These are phyloP conservation scores for Stephanodiscus triporus DNA, from an alignment of 108 stramenopile species.

Conservation along the genomic window DNA sequence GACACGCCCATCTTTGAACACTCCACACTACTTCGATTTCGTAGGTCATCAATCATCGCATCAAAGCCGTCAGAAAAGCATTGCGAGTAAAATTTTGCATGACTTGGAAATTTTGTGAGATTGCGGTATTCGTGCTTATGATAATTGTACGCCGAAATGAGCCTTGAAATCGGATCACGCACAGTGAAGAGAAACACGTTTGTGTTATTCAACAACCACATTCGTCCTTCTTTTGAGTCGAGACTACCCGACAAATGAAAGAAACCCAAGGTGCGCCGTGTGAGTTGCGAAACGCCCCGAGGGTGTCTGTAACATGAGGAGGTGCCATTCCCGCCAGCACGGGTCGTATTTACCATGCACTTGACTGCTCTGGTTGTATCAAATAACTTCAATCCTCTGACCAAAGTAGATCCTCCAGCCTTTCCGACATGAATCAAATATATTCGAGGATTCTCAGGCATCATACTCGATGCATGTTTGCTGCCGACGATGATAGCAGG, in stretches of 20 bases:
- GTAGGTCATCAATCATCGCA: not conserved
- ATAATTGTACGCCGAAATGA: conserved; percentile 13
- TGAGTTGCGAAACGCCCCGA: not conserved
- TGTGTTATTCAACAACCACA: conserved; percentile 10
- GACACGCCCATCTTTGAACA: conserved; percentile 1
- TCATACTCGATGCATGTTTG: not conserved
- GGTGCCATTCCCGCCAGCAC: not conserved
- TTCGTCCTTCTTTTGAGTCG: not conserved
- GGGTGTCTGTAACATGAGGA: not conserved
- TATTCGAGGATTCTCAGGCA: conserved; percentile 17
- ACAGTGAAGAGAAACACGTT: conserved; percentile 12
- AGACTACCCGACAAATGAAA: conserved; percentile 3
- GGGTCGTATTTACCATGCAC: not conserved
- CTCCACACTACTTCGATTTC: not conserved
- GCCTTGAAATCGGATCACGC: conserved; percentile 7
- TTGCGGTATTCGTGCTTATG: not conserved
- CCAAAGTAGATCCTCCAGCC: conserved; percentile 5
- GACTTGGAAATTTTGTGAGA: not conserved
- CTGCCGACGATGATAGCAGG: no score
- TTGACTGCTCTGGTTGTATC: not conserved
- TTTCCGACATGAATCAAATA: conserved; percentile 11
- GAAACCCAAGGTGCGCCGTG: not conserved
- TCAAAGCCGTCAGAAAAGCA: conserved; percentile 6
- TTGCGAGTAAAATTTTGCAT: not conserved
- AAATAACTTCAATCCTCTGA: not conserved